phyloP scores from a whole-genome alignment of 805 yeast genomes.

The Yamadazyma paraphyllophila region DNA sequence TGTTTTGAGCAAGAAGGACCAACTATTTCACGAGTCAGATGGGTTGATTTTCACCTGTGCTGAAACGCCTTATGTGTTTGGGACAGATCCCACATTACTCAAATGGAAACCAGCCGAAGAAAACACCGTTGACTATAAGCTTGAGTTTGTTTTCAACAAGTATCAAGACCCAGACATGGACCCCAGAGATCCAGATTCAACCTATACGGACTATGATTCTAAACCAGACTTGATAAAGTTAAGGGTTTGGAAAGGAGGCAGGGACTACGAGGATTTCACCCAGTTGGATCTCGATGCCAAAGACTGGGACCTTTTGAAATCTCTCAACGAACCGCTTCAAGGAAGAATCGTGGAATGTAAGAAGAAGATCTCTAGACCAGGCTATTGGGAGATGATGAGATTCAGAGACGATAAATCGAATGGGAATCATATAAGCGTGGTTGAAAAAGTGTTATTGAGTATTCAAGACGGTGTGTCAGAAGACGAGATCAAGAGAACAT shows the following conservation, averaged over 20 bases:
- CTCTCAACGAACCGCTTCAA: slow-evolving; percentile 74
- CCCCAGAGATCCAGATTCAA: slow-evolving; percentile 63
- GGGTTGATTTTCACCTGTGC: slow-evolving; percentile 93
- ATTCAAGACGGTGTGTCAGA: slow-evolving; percentile 83
- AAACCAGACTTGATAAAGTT: slow-evolving; percentile 65
- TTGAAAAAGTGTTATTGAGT: slow-evolving; percentile 76
- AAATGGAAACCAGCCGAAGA: slow-evolving; percentile 99
- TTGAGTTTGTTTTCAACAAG: slow-evolving; percentile 58
- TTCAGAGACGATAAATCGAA: slow-evolving; percentile 90
- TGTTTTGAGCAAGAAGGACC: slow-evolving; percentile 68
- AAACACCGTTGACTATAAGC: slow-evolving; percentile 85
- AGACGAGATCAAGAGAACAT: slow-evolving; percentile 65
- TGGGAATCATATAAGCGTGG: slow-evolving; percentile 82
- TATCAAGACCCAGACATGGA: slow-evolving; percentile 63
- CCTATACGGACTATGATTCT: slow-evolving; percentile 77
- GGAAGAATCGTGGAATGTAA: slow-evolving; percentile 87
- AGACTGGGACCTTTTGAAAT: slow-evolving; percentile 79
- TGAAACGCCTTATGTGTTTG: slow-evolving; percentile 79
- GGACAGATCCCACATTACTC: slow-evolving; percentile 81
- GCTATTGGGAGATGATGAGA: slow-evolving; percentile 79
- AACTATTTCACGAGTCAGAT: slow-evolving; percentile 84
- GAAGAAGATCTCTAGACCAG: slow-evolving; percentile 51
- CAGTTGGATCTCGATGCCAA: slow-evolving; percentile 60
- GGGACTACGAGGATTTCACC: slow-evolving; percentile 62
- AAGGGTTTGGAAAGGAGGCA: slow-evolving; percentile 75